Conservation (phyloP, 345 rosid genomes). For the Eucalyptus polyanthemos region DNA sequence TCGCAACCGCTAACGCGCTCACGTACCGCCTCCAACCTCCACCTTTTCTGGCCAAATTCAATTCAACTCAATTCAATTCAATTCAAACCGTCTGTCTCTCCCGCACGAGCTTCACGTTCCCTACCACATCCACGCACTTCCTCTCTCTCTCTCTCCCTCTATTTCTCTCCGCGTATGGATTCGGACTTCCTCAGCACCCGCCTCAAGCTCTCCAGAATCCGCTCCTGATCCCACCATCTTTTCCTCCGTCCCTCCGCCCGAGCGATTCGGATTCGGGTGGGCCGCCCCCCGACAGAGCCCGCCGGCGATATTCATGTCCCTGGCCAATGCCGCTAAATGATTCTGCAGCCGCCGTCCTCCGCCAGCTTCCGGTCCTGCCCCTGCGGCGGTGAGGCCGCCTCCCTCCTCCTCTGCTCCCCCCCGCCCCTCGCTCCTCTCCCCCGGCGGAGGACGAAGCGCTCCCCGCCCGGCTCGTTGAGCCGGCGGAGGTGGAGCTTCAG, state of each 20-base stretch:
- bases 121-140: neutral
- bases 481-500: conserved; percentile 13
- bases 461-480: neutral
- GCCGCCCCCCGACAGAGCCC: neutral
- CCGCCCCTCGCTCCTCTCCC: neutral
- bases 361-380: conserved; percentile 18
- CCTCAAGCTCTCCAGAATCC: neutral
- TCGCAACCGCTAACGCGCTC: neutral
- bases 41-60: neutral
- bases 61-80: neutral
- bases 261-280: neutral
- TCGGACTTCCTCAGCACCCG: neutral
- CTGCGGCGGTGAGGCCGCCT: conserved; percentile 3
- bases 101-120: neutral
- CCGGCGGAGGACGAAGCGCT: neutral
- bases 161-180: neutral
- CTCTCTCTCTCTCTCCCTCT: neutral
- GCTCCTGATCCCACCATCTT: neutral
- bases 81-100: neutral
- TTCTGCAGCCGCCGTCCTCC: conserved; percentile 32
- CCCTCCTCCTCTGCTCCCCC: neutral
- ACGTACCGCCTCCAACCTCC: neutral
- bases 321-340: conserved; percentile 32
- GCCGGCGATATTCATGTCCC: conserved; percentile 6
- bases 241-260: neutral